Conservation (phyloP, 805 yeast species). For the Zygotorulaspora chibaensis region DNA sequence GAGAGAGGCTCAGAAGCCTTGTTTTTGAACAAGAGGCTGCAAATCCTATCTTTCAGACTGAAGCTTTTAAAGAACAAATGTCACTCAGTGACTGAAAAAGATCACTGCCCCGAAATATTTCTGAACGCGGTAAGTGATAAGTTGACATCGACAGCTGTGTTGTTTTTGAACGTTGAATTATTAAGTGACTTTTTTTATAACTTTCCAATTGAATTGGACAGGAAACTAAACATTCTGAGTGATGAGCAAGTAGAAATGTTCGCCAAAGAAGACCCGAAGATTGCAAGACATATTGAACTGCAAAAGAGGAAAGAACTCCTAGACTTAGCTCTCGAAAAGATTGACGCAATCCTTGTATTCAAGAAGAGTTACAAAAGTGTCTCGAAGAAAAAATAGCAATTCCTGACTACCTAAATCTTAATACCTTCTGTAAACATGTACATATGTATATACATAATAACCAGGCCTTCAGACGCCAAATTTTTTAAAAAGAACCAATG, state of each 20-base stretch:
- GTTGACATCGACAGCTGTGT: slow-evolving; percentile 85
- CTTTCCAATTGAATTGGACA: slow-evolving; percentile 90
- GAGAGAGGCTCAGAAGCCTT: slow-evolving; percentile 79
- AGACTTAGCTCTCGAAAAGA: slow-evolving; percentile 77
- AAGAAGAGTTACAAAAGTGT: slow-evolving; percentile 33
- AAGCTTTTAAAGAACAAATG: slow-evolving; percentile 73
- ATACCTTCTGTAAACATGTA: slow-evolving; percentile 6
- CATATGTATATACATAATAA: slow-evolving; percentile 6
- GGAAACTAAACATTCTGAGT: slow-evolving; percentile 56
- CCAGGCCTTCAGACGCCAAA: neutral
- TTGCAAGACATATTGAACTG: slow-evolving; percentile 83
- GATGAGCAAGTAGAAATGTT: slow-evolving; percentile 78
- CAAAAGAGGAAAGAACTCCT: slow-evolving; percentile 89
- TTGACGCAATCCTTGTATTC: slow-evolving; percentile 53
- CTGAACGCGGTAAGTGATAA: slow-evolving; percentile 90
- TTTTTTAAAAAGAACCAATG: slow-evolving; percentile 1
- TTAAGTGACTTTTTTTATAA: slow-evolving; percentile 93
- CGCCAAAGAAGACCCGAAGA: slow-evolving; percentile 92
- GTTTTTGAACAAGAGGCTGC: slow-evolving; percentile 69
- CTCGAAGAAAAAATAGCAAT: slow-evolving; percentile 8
- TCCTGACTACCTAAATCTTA: neutral
- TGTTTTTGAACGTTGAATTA: slow-evolving; percentile 89
- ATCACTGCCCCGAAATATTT: slow-evolving; percentile 91
- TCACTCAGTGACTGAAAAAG: slow-evolving; percentile 71
- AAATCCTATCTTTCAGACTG: slow-evolving; percentile 67